phyloP scores from a whole-genome alignment of 2,329 filamentous ascomycete genomes.

The Stachybotrys chartarum region DNA sequence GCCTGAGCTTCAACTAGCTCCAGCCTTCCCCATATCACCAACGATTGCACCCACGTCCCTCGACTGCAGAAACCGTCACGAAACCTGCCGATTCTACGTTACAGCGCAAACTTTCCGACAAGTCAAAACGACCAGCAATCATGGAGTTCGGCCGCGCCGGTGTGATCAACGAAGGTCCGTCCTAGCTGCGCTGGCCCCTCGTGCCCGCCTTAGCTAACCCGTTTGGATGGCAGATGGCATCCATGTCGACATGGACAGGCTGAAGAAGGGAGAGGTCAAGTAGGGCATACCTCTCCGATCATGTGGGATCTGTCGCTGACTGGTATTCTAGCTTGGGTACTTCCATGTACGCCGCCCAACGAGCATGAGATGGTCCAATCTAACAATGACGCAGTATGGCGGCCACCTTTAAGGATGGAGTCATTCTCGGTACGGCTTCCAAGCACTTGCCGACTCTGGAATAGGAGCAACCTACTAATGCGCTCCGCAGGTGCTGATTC shows the following conservation, averaged over 20 bases:
- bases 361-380: constrained; percentile 15
- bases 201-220: constrained; percentile 12
- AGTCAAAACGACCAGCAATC: constrained; percentile 5
- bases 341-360: constrained; percentile 66
- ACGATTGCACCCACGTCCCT: constrained; percentile 15
- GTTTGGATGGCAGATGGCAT: constrained; percentile 71
- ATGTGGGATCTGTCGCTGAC: constrained; percentile 12
- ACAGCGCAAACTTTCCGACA: background rate
- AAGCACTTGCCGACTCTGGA: background rate
- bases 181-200: constrained; percentile 10
- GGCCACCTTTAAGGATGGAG: constrained; percentile 96
- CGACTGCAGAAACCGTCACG: constrained; percentile 5
- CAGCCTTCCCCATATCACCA: constrained; percentile 19
- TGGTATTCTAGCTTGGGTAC: constrained; percentile 70
- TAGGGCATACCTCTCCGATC: constrained; percentile 39
- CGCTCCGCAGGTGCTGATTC: constrained; percentile 72
- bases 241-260: constrained; percentile 95
- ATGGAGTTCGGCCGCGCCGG: constrained; percentile 61
- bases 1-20: constrained; percentile 36
- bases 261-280: constrained; percentile 99
- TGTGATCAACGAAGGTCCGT: constrained; percentile 55
- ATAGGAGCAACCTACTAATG: background rate
- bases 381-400: constrained; percentile 66
- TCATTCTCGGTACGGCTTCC: constrained; percentile 66
- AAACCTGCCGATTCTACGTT: background rate